Conservation (phyloP, 306 rosid genomes). For the Prunus fruticosa region DNA sequence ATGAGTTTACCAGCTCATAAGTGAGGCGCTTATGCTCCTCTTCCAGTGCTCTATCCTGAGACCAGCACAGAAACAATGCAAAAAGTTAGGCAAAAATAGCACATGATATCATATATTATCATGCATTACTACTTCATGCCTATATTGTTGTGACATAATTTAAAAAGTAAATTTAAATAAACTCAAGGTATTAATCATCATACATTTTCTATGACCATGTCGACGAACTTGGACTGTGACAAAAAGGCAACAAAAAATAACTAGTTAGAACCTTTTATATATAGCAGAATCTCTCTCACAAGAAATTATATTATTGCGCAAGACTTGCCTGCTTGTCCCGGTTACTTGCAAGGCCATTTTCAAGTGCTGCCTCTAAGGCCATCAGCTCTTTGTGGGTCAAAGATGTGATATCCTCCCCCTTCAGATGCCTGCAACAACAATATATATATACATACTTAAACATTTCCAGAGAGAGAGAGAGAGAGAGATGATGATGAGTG, state of each 20-base stretch:
- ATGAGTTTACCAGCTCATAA: constrained; percentile 53
- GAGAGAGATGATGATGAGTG: background rate
- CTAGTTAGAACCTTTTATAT: constrained; percentile 5
- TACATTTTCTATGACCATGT: constrained; percentile 60
- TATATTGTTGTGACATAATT: too few species aligned
- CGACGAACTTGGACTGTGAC: constrained; percentile 53
- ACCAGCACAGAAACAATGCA: background rate
- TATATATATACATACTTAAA: too few species aligned
- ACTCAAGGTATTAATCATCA: constrained; percentile 11
- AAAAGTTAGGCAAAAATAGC: background rate
- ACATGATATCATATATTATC: background rate
- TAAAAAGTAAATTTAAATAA: background rate
- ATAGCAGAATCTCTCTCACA: too few species aligned
- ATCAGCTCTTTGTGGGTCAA: constrained; percentile 67
- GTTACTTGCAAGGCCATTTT: constrained; percentile 56
- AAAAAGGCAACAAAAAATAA: background rate
- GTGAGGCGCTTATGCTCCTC: constrained; percentile 64
- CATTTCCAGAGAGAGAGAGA: too few species aligned
- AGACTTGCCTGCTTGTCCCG: constrained; percentile 59
- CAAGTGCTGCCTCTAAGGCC: constrained; percentile 61
- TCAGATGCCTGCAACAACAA: constrained; percentile 65
- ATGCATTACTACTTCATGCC: background rate
- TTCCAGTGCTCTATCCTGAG: constrained; percentile 56
- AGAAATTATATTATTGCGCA: background rate
- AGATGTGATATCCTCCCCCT: constrained; percentile 80